Base-by-base conservation (phyloP, 305 asterid genomes). In the Fraxinus sp. region DNA sequence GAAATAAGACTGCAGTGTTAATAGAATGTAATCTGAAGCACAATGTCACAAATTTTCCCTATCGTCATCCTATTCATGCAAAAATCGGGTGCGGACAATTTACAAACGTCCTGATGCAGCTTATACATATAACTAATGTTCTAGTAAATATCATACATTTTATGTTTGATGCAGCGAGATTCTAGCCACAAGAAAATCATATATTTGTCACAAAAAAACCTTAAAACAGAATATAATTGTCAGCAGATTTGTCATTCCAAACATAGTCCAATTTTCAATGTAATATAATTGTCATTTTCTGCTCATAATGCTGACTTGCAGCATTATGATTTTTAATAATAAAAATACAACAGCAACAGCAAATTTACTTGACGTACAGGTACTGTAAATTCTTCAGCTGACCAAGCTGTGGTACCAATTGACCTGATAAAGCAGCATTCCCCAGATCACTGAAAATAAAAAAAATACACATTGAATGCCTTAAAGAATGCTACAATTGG, bases 361-460 rank as follows among this genome's bases (percentile, higher is more conserved):
- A 68, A 68, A 68, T 68, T 68, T 28, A 68, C 18, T 75, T 57
- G 75, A 85, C 99, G 84, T 92, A 96, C 98, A 95, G 85, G 87
- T 96, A 96, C 90, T 96, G 99, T 91, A 96, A 92, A 83, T 94
- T 96, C 95, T 92, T 96, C 90, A 96, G 86, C 74, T 85, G 89
- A 64, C 99, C 99, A 83, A 96, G 97, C 87, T 92, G 98, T 20
- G 98, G 89, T 33, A 93, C 98, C 90, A 94, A 81, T 86, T 90
- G 92, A 82, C 99, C 99, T 8, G 98, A 93, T 82, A 94, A 91
- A 75, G 93, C 99, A 49, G 98, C 99, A 91, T 96, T 96, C 39
- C 99, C 99, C 24, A 96, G 93, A 90, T 96, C 99, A 82, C 99
- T 96, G 92, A 57, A 79, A 82, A 72, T 37, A 85, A 46, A 26